These are phyloP conservation scores for Podospora pseudopauciseta DNA, from an alignment of 495 filamentous ascomycete species.

Conservation along the genomic window DNA sequence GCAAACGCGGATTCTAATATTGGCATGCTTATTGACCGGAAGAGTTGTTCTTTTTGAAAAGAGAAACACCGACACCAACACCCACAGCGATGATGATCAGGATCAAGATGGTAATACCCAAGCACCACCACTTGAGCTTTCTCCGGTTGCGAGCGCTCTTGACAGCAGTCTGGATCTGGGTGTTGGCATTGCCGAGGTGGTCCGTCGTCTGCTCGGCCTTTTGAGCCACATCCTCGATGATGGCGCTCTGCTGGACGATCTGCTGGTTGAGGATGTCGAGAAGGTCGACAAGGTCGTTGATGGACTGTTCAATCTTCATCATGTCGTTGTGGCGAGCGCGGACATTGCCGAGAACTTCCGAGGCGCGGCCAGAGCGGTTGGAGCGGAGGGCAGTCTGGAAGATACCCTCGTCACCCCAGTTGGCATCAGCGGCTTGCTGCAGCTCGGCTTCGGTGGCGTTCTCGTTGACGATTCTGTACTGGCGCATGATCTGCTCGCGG, in stretches of 20 bases:
- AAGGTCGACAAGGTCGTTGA: slow-evolving; percentile 60
- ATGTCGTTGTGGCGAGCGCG: slow-evolving; percentile 75
- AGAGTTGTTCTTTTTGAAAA: slow-evolving; percentile 9
- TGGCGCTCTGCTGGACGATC: slow-evolving; percentile 59
- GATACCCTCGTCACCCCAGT: slow-evolving; percentile 71
- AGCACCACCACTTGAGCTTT: slow-evolving; percentile 70
- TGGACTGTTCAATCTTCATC: slow-evolving; percentile 63
- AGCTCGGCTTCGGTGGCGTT: slow-evolving; percentile 64
- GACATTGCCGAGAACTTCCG: slow-evolving; percentile 63
- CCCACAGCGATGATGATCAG: slow-evolving; percentile 50
- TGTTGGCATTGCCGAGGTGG: slow-evolving; percentile 58
- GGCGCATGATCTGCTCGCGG: slow-evolving; percentile 66
- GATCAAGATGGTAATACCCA: slow-evolving; percentile 57
- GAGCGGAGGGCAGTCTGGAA: slow-evolving; percentile 70
- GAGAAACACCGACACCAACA: slow-evolving; percentile 39
- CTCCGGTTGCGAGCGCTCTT: slow-evolving; percentile 53
- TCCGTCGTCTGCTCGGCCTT: slow-evolving; percentile 54
- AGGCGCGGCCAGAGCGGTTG: slow-evolving; percentile 64
- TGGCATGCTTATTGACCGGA: not conserved
- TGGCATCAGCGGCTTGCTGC: slow-evolving; percentile 56
- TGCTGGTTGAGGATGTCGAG: slow-evolving; percentile 65
- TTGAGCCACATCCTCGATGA: slow-evolving; percentile 52
- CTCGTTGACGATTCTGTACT: slow-evolving; percentile 74
- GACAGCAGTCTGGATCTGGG: slow-evolving; percentile 59
- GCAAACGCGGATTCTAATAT: not conserved